Conservation (phyloP, 345 rosid species). For the Pistacia vera region DNA sequence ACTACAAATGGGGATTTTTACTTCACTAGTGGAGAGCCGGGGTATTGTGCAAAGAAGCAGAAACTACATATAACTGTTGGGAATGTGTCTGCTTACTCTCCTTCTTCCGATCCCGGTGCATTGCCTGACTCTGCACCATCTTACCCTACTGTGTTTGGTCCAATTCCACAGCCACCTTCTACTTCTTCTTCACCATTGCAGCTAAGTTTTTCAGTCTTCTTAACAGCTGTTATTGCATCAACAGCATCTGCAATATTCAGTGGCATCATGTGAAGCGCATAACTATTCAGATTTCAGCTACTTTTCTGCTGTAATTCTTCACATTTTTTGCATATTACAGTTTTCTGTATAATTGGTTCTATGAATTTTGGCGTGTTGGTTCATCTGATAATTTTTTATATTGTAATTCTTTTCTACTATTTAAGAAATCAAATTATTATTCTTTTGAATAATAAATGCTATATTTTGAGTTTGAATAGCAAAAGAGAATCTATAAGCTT, state of each 20-base stretch:
- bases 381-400: not conserved
- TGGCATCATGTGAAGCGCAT: conserved; percentile 38
- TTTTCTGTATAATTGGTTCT: not conserved
- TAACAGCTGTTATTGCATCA: conserved; percentile 43
- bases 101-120: conserved; percentile 48
- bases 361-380: not conserved
- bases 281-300: not conserved
- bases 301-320: not conserved
- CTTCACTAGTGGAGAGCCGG: conserved; percentile 82
- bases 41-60: conserved; percentile 89
- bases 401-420: conserved; percentile 7
- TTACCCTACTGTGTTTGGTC: conserved; percentile 68
- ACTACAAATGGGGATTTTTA: conserved; percentile 62
- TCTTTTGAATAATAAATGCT: conserved; percentile 5
- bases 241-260: conserved; percentile 37
- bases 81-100: conserved; percentile 55
- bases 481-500: not conserved
- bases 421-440: conserved; percentile 12
- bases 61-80: conserved; percentile 72
- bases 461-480: not conserved
- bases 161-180: conserved; percentile 66
- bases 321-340: too few species aligned
- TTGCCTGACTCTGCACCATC: conserved; percentile 67
- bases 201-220: conserved; percentile 25
- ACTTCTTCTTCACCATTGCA: conserved; percentile 27